phyloP scores from a whole-genome alignment of 2,329 filamentous ascomycete genomes.

The Arthroderma uncinatum region DNA sequence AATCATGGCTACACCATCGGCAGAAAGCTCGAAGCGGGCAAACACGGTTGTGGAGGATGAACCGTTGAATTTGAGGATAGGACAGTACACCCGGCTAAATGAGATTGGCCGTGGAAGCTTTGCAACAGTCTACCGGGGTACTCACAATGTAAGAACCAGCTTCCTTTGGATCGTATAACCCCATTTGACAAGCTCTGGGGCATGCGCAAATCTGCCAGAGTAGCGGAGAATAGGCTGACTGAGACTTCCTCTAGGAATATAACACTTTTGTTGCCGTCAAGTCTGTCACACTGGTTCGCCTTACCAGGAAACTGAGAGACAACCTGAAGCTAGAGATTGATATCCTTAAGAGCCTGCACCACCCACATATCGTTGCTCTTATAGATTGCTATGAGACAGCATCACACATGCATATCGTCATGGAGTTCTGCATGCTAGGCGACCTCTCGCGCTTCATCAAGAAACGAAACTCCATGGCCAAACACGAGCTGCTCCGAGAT shows the following conservation, averaged over 20 bases:
- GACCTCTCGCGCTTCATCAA: constrained; percentile 94
- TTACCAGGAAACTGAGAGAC: constrained; percentile 93
- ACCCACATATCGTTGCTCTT: constrained; percentile 92
- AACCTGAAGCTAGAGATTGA: constrained; percentile 93
- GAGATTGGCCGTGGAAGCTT: constrained; percentile 98
- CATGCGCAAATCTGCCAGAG: background rate
- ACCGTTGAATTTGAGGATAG: constrained; percentile 41
- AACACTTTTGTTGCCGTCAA: constrained; percentile 87
- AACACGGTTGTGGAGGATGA: constrained; percentile 21
- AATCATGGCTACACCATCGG: constrained; percentile 26
- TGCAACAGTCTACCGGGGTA: constrained; percentile 82
- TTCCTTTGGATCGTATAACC: background rate
- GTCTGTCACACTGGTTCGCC: constrained; percentile 77
- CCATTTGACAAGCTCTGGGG: background rate
- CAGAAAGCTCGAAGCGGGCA: constrained; percentile 27
- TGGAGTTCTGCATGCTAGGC: constrained; percentile 96
- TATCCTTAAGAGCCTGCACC: constrained; percentile 84
- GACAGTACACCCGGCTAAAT: constrained; percentile 69
- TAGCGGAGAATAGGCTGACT: constrained; percentile 3
- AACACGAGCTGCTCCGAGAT: constrained; percentile 70
- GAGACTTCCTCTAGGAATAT: constrained; percentile 36
- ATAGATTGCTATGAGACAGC: constrained; percentile 85
- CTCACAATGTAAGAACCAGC: constrained; percentile 60
- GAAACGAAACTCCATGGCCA: constrained; percentile 69
- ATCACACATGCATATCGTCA: constrained; percentile 87